These are phyloP conservation scores for Craterostigma plantagineum DNA, from an alignment of 257 asterid species.

Conservation along the genomic window DNA sequence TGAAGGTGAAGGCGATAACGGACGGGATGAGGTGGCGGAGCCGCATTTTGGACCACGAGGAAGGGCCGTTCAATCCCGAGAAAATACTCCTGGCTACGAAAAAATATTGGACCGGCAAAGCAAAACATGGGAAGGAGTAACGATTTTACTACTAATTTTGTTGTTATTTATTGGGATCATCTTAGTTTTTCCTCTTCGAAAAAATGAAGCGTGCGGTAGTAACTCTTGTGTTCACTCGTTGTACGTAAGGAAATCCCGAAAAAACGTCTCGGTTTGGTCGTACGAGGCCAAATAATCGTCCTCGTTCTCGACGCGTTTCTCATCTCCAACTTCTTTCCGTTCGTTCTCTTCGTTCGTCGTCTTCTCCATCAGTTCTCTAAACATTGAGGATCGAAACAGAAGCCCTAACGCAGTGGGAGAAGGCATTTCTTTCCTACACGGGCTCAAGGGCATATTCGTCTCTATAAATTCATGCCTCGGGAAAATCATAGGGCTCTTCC, in stretches of 20 bases:
- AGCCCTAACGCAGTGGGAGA: conserved; percentile 58
- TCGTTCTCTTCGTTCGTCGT: conserved; percentile 10
- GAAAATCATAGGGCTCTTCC: conserved; percentile 18
- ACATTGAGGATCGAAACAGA: conserved; percentile 52
- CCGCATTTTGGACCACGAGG: conserved; percentile 68
- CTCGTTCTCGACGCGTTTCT: too few relatives aligned
- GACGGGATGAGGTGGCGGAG: conserved; percentile 95
- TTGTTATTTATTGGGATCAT: too few relatives aligned
- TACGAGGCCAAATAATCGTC: too few relatives aligned
- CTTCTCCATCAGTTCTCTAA: conserved; percentile 47
- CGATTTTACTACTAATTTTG: background rate
- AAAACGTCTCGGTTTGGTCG: too few relatives aligned
- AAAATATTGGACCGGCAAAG: conserved; percentile 69
- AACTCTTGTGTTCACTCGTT: too few relatives aligned
- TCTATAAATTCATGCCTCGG: conserved; percentile 40
- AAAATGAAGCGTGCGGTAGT: too few relatives aligned
- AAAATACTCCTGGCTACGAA: conserved; percentile 71
- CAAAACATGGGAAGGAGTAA: conserved; percentile 9
- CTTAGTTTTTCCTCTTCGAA: too few relatives aligned
- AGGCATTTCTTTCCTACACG: conserved; percentile 19
- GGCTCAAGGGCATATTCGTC: conserved; percentile 42
- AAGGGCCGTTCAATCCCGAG: conserved; percentile 80
- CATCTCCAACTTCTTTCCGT: background rate
- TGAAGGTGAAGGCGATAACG: conserved; percentile 43
- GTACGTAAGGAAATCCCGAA: too few relatives aligned